Conservation (phyloP, 495 filamentous ascomycete species). For the Penicillium ochrochloron region DNA sequence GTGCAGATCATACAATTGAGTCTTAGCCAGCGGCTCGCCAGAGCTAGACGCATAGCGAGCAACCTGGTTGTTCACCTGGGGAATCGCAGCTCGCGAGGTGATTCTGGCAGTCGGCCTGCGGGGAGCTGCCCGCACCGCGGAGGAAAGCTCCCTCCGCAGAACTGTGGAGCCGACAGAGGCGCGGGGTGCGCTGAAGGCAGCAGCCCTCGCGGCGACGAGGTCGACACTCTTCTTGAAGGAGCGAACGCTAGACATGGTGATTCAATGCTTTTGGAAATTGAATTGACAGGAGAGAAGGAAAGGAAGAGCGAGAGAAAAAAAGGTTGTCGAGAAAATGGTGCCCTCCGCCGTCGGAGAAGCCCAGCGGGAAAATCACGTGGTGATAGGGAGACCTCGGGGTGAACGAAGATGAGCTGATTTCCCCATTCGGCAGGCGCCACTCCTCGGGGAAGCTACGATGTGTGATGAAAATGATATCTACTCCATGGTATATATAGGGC, state of each 20-base stretch:
- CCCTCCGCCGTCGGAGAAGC: conserved; percentile 37
- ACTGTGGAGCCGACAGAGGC: conserved; percentile 46
- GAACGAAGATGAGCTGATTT: conserved; percentile 23
- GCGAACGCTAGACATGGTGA: conserved; percentile 43
- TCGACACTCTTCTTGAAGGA: conserved; percentile 38
- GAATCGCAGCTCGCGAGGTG: conserved; percentile 20
- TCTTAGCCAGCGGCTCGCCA: conserved; percentile 61
- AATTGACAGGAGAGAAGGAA: conserved; percentile 30
- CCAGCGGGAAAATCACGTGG: conserved; percentile 49
- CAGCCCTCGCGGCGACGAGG: conserved; percentile 39
- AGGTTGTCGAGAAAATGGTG: conserved; percentile 17
- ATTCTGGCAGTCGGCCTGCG: conserved; percentile 26
- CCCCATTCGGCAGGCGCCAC: conserved; percentile 18
- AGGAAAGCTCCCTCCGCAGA: conserved; percentile 42
- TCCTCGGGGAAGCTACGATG: conserved; percentile 10
- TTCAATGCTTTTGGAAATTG: conserved; percentile 28
- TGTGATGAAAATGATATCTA: background rate
- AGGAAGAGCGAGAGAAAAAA: conserved; percentile 23
- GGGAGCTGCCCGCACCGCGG: conserved; percentile 34
- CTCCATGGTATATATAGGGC: background rate
- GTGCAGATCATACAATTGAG: conserved; percentile 85
- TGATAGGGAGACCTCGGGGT: conserved; percentile 35
- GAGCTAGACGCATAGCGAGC: conserved; percentile 66
- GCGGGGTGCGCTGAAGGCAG: conserved; percentile 34
- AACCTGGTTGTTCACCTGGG: conserved; percentile 25